Conservation (phyloP, 805 yeast genomes). For the Cyberlindnera mississippiensis region DNA sequence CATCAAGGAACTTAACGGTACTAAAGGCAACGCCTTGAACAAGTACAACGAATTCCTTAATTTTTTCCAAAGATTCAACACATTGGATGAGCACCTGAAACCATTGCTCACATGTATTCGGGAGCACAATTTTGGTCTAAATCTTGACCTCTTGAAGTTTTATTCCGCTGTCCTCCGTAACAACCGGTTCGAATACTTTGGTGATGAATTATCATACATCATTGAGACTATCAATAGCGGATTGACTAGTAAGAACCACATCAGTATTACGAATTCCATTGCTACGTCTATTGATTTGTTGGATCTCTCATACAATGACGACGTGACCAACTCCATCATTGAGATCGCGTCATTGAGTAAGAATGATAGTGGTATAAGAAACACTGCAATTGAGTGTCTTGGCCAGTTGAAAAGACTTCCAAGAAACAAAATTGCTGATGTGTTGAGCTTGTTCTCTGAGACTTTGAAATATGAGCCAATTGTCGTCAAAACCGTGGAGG, state of each 20-base stretch:
- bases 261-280: conserved; percentile 32
- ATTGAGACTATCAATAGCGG: conserved; percentile 30
- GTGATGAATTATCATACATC: conserved; percentile 26
- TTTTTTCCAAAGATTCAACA: conserved; percentile 25
- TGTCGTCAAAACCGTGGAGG: conserved; percentile 29
- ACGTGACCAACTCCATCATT: conserved; percentile 28
- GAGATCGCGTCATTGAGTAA: conserved; percentile 32
- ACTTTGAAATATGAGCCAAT: conserved; percentile 35
- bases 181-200: conserved; percentile 32
- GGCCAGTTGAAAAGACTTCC: conserved; percentile 29
- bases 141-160: conserved; percentile 33
- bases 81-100: conserved; percentile 23
- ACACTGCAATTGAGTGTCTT: conserved; percentile 31
- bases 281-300: conserved; percentile 28
- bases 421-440: conserved; percentile 18
- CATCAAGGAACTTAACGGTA: conserved; percentile 25
- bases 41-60: conserved; percentile 24
- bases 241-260: conserved; percentile 33
- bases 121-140: conserved; percentile 26
- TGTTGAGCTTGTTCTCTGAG: conserved; percentile 31
- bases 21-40: conserved; percentile 24
- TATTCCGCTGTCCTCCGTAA: conserved; percentile 32
- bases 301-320: conserved; percentile 23
- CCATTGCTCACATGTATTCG: conserved; percentile 22
- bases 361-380: conserved; percentile 35